Evolutionary conservation across 345 rosid genomes (phyloP), one percentile per base, ranked within the genome.

Genomic region (Eucalyptus fibrosa): DNA sequence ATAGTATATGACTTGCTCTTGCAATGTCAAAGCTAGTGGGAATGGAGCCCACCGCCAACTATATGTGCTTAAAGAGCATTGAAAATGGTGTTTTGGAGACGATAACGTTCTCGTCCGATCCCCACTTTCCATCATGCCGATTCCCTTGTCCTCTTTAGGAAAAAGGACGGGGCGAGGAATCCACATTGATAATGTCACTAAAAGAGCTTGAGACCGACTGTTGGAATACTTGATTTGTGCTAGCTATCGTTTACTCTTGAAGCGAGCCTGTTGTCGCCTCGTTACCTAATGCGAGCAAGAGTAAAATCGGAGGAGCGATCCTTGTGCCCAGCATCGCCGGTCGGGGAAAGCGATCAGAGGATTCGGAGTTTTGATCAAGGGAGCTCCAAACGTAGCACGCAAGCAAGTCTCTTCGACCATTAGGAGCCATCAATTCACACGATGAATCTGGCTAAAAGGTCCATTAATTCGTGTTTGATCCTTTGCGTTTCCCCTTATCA

Each of bases 201-300:
- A 17, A 8, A 16, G 77, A 65, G 21, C 11, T n/a, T 3, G 11
- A 17, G 34, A 8, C 19, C 40, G 0, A 32, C 40, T 0, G 2
- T 0, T 34, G 80, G 3, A 1, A n/a, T 32, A 9, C 55, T 51
- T 21, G 19, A 51, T 51, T 18, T 69, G 24, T 32, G 81, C 44
- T 3, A 10, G 8, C 44, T 5, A 69, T 32, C 23, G 23, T 67
- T 67, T 32, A 34, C 80, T 32, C 34, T 67, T 32, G 23, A n/a
- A 67, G 4, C 0, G 42, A 67, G 80, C 5, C 80, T 0, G 23
- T 34, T 32, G 21, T 8, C 1, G 40, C 42, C 80, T 32, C 80
- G 1, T 67, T 32, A 2, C 80, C 42, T 32, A 34, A 69, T 34
- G 7, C 81, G 24, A 34, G 24, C 0, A 69, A 69, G 4, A 69